A percentile compares a stretch with the other conserved stretches of the same genome.
phyloP scores from a whole-genome alignment of 441 rosid genomes.

The Populus hybrid region DNA sequence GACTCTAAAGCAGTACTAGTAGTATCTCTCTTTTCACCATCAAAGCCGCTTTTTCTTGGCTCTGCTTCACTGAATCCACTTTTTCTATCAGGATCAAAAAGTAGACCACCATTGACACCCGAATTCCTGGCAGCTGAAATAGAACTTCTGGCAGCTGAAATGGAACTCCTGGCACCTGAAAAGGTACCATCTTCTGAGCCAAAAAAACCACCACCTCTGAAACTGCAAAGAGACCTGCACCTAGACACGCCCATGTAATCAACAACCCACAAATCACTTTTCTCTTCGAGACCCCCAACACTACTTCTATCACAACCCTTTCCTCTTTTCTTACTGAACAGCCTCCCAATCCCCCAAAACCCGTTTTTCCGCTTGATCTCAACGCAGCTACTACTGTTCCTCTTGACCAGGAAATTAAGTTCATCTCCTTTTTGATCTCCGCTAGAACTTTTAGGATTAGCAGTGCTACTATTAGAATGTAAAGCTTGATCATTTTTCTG shows the following conservation, averaged over 20 bases:
- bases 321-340: constrained; percentile 65
- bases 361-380: constrained; percentile 77
- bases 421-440: constrained; percentile 45
- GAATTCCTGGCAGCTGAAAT: no score
- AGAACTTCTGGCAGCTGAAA: no score
- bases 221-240: constrained; percentile 89
- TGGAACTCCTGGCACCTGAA: constrained; percentile 6
- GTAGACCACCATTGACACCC: constrained; percentile 48
- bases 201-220: constrained; percentile 58
- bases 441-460: constrained; percentile 19
- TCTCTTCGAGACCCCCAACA: constrained; percentile 48
- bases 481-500: constrained; percentile 26
- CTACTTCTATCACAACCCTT: constrained; percentile 34
- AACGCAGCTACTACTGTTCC: constrained; percentile 81
- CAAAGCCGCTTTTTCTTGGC: constrained; percentile 49
- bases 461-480: constrained; percentile 7
- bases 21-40: constrained; percentile 40
- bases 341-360: constrained; percentile 72
- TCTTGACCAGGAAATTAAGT: constrained; percentile 47
- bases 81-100: constrained; percentile 54
- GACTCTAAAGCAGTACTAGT: constrained; percentile 28
- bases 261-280: constrained; percentile 71
- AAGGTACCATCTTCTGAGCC: constrained; percentile 70
- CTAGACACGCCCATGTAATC: constrained; percentile 75
- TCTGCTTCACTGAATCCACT: constrained; percentile 58